Evolutionary conservation across 2,329 filamentous ascomycete species (phyloP).

Genomic region (Epichloe uncinata): DNA sequence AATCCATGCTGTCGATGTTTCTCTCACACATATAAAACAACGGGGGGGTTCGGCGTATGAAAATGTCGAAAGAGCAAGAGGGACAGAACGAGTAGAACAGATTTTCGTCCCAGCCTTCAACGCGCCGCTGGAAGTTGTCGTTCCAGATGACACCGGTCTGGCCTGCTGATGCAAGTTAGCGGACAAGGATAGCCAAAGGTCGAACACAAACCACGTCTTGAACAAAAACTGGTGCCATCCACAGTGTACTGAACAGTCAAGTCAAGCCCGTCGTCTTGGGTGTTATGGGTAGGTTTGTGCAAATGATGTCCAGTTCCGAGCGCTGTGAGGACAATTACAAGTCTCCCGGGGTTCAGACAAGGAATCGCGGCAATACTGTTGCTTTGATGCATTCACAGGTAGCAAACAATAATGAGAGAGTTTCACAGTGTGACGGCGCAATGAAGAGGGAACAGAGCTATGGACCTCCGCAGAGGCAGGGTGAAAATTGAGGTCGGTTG

Average conservation of each 20-base stretch:
- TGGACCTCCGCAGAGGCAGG: not conserved
- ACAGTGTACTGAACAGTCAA: not conserved
- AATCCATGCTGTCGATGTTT: slow-evolving; percentile 48
- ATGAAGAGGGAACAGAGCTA: not conserved
- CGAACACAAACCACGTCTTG: not conserved
- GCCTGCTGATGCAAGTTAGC: slow-evolving; percentile 1
- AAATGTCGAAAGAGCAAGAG: not conserved
- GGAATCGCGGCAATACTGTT: not conserved
- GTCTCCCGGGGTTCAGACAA: not conserved
- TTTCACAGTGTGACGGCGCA: not conserved
- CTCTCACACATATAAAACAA: too few species aligned
- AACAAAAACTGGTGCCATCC: not conserved
- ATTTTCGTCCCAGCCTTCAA: not conserved
- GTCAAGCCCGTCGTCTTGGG: not conserved
- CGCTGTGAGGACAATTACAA: slow-evolving; percentile 1
- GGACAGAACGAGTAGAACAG: not conserved
- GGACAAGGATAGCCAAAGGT: not conserved
- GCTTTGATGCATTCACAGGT: slow-evolving; percentile 1
- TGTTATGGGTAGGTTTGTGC: not conserved
- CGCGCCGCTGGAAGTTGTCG: not conserved
- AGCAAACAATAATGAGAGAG: not conserved
- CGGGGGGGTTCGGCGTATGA: too few species aligned
- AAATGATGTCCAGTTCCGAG: not conserved
- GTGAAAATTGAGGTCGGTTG: not conserved
- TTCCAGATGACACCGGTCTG: not conserved